Conservation (phyloP, 2,329 filamentous ascomycete genomes). For the Madurella fahalii region DNA sequence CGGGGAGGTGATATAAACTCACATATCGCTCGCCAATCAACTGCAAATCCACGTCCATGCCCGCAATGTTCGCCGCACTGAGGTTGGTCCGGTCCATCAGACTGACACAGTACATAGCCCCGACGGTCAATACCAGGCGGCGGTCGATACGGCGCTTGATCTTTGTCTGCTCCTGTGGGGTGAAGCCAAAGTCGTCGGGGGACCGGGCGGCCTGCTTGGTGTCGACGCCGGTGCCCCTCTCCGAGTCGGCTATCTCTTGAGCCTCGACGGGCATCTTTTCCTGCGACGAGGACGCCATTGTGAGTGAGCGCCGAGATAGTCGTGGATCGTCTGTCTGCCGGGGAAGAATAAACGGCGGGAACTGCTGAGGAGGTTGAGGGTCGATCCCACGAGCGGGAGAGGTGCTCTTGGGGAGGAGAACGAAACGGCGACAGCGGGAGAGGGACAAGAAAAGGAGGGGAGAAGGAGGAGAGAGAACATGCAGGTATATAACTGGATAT, state of each 20-base stretch:
- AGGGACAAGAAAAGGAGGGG: not conserved
- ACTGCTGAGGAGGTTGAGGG: not conserved
- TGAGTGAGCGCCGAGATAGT: not conserved
- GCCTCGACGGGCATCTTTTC: slow-evolving; percentile 14
- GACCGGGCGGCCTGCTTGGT: slow-evolving; percentile 8
- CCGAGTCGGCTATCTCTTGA: slow-evolving; percentile 14
- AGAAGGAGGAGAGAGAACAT: not conserved
- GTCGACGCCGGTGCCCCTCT: slow-evolving; percentile 7
- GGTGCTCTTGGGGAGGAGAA: not conserved
- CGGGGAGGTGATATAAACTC: no score
- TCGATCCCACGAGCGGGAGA: not conserved
- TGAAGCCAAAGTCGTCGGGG: slow-evolving; percentile 45
- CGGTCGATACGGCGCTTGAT: slow-evolving; percentile 69
- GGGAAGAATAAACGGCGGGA: no score
- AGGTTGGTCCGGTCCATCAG: slow-evolving; percentile 79
- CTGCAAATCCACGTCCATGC: slow-evolving; percentile 47
- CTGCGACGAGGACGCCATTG: slow-evolving; percentile 8
- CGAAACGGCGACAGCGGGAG: not conserved
- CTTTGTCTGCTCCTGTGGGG: slow-evolving; percentile 57
- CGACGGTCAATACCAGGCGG: slow-evolving; percentile 58
- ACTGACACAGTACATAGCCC: slow-evolving; percentile 67
- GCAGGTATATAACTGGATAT: slow-evolving; percentile 5
- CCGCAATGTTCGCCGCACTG: slow-evolving; percentile 68
- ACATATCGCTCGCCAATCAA: slow-evolving; percentile 46
- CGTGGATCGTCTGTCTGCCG: not conserved